A percentile compares a stretch with the other conserved stretches of the same genome.
These are phyloP conservation scores for Coniferiporia weirii DNA, from an alignment of 1,284 basidiomycete species.

Conservation along the genomic window DNA sequence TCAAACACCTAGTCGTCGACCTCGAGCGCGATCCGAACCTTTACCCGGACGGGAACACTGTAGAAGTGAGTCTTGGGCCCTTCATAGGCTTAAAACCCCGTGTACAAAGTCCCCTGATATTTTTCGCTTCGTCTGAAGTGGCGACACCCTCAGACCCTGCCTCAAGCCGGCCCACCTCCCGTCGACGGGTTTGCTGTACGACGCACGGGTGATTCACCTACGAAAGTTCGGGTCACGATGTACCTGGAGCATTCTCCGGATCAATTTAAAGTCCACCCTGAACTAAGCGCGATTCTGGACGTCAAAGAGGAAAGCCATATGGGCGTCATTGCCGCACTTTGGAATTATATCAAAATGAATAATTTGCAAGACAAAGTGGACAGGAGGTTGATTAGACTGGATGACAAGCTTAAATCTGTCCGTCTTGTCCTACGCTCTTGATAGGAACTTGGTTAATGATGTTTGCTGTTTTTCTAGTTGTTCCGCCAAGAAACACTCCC, in stretches of 20 bases:
- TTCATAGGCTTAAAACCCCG: too few species aligned
- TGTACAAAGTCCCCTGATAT: neutral
- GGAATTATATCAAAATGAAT: constrained; percentile 89
- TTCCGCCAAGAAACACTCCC: constrained; percentile 59
- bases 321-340: constrained; percentile 79
- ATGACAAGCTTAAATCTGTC: constrained; percentile 67
- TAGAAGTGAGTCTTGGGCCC: constrained; percentile 50
- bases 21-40: constrained; percentile 79
- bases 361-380: constrained; percentile 90
- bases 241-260: constrained; percentile 86
- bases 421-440: constrained; percentile 22
- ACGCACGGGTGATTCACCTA: constrained; percentile 74
- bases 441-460: constrained; percentile 1
- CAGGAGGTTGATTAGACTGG: constrained; percentile 70
- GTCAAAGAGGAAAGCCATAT: constrained; percentile 84
- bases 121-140: constrained; percentile 44
- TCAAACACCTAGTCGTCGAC: constrained; percentile 84
- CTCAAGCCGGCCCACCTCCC: constrained; percentile 44
- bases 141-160: constrained; percentile 44
- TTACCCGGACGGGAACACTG: constrained; percentile 77
- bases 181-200: constrained; percentile 89
- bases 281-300: constrained; percentile 73
- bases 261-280: constrained; percentile 76
- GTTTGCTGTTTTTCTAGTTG: constrained; percentile 40
- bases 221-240: constrained; percentile 75